phyloP scores from a whole-genome alignment of 148 eudicot species.

The Chenopodium suecicum region DNA sequence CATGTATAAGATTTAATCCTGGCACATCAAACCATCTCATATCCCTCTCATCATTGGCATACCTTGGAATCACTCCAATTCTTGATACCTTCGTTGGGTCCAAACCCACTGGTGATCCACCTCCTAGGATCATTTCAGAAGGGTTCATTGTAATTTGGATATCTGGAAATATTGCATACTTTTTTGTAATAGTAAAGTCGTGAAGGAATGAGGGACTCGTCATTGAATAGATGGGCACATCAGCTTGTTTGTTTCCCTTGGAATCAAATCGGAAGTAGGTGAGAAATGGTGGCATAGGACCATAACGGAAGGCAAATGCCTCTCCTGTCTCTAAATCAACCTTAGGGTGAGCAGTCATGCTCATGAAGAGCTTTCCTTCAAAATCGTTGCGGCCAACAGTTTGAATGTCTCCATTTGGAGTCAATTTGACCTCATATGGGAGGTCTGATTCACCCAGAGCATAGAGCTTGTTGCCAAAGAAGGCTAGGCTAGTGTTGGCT shows the following conservation, averaged over 20 bases:
- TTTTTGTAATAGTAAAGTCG: slow-evolving; percentile 55
- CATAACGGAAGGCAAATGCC: slow-evolving; percentile 49
- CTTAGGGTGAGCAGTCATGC: slow-evolving; percentile 79
- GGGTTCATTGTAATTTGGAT: slow-evolving; percentile 49
- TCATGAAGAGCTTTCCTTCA: slow-evolving; percentile 40
- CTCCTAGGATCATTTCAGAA: slow-evolving; percentile 29
- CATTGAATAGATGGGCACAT: slow-evolving; percentile 52
- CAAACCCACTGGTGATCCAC: slow-evolving; percentile 38
- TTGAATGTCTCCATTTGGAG: slow-evolving; percentile 44
- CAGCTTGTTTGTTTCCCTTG: slow-evolving; percentile 40
- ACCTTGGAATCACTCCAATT: slow-evolving; percentile 51
- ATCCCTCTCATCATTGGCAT: slow-evolving; percentile 48
- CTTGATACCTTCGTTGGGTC: slow-evolving; percentile 40
- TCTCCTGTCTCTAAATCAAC: slow-evolving; percentile 47
- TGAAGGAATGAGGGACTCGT: slow-evolving; percentile 40
- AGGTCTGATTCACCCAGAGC: slow-evolving; percentile 66
- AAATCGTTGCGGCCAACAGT: slow-evolving; percentile 54
- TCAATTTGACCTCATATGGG: slow-evolving; percentile 48
- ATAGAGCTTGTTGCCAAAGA: slow-evolving; percentile 38
- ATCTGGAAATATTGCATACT: slow-evolving; percentile 35
- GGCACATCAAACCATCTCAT: slow-evolving; percentile 63
- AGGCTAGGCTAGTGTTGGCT: slow-evolving; percentile 61
- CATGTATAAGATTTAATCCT: slow-evolving; percentile 52
- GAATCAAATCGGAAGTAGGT: slow-evolving; percentile 46
- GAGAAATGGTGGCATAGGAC: slow-evolving; percentile 41